phyloP scores from a whole-genome alignment of 2,329 filamentous ascomycete species.

The Aureobasidium sp. region DNA sequence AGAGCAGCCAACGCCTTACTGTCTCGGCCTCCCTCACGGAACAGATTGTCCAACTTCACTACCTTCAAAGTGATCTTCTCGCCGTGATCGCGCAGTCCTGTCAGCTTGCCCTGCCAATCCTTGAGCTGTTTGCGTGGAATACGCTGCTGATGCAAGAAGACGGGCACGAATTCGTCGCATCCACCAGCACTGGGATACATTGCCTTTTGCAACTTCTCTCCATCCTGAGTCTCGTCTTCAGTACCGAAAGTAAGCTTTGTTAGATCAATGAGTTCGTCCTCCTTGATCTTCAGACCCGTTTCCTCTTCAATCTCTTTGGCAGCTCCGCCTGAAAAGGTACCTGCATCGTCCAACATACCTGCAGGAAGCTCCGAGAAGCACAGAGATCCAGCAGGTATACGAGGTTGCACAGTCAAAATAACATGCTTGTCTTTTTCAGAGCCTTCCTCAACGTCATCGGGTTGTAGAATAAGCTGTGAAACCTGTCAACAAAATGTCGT shows the following conservation, averaged over 20 bases:
- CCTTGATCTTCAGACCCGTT: conserved; percentile 41
- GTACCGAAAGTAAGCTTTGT: conserved; percentile 38
- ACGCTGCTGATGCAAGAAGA: conserved; percentile 48
- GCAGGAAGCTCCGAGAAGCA: conserved; percentile 49
- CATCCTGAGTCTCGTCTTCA: conserved; percentile 13
- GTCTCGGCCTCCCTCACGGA: conserved; percentile 47
- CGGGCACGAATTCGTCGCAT: conserved; percentile 50
- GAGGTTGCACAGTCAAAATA: conserved; percentile 48
- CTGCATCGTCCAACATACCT: conserved; percentile 50
- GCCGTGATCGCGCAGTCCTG: conserved; percentile 45
- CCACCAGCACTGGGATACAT: conserved; percentile 48
- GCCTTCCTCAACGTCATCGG: conserved; percentile 35
- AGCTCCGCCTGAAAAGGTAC: conserved; percentile 45
- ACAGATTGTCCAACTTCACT: conserved; percentile 41
- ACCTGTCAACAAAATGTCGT: background rate
- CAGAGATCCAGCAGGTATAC: conserved; percentile 47
- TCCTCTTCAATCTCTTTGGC: conserved; percentile 51
- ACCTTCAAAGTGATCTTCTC: conserved; percentile 53
- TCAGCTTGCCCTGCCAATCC: conserved; percentile 43
- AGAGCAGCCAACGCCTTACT: conserved; percentile 47
- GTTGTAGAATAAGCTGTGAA: conserved; percentile 44
- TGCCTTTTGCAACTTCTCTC: conserved; percentile 36
- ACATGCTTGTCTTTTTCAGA: conserved; percentile 40
- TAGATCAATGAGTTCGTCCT: conserved; percentile 45
- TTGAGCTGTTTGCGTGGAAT: conserved; percentile 41